Percentiles rank a stretch among this genome's conserved stretches.
These are phyloP conservation scores for Mycena chlorophos DNA, from an alignment of 768 basidiomycete species.

Conservation along the genomic window DNA sequence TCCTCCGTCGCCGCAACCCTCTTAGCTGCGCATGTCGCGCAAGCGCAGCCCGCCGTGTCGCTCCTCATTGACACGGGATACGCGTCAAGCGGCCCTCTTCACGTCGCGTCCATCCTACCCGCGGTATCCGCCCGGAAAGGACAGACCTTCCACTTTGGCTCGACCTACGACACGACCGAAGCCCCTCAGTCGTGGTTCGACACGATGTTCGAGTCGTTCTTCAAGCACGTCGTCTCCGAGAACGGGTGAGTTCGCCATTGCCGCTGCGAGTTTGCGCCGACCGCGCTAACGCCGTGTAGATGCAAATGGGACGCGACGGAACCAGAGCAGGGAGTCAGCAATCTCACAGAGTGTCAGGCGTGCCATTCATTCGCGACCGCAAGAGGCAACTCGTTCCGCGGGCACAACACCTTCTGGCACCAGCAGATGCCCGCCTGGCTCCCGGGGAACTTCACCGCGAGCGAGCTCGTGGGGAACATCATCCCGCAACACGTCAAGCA, in stretches of 20 bases:
- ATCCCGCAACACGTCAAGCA: conserved; percentile 19
- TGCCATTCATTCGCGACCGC: conserved; percentile 6
- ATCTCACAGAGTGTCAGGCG: conserved; percentile 15
- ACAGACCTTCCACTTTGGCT: conserved; percentile 17
- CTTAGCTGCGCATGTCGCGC: not conserved
- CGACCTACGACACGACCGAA: conserved; percentile 15
- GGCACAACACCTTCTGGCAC: conserved; percentile 21
- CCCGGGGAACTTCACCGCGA: conserved; percentile 12
- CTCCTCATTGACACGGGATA: conserved; percentile 17
- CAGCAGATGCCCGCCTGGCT: conserved; percentile 17
- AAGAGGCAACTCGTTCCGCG: conserved; percentile 12
- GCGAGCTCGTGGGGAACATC: conserved; percentile 8
- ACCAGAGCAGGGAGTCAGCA: conserved; percentile 12
- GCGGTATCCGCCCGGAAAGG: conserved; percentile 13
- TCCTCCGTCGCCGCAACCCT: conserved; percentile 10
- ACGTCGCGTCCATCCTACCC: conserved; percentile 4
- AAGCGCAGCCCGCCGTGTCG: conserved; percentile 15
- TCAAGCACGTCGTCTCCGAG: conserved; percentile 15
- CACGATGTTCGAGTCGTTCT: conserved; percentile 8
- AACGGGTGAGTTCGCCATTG: conserved; percentile 6
- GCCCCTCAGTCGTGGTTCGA: conserved; percentile 15
- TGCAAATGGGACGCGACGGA: conserved; percentile 22
- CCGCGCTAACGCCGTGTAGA: not conserved
- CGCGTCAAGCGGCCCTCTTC: conserved; percentile 12
- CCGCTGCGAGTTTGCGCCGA: not conserved